Conservation (phyloP, 2,329 filamentous ascomycete genomes). For the Ceratocystis huliohia region DNA sequence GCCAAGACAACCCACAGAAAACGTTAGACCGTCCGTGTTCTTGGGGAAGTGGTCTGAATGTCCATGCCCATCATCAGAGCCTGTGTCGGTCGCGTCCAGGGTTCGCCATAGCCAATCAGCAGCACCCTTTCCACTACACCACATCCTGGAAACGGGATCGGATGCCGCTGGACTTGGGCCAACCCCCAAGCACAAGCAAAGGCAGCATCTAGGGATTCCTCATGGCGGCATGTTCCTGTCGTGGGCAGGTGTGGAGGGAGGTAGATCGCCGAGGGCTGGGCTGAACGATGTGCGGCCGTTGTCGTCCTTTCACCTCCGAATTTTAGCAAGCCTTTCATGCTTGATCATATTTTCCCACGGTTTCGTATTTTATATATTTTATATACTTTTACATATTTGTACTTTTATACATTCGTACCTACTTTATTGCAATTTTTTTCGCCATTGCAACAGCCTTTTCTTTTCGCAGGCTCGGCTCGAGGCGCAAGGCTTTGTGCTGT, state of each 20-base stretch:
- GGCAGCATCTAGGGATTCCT: neutral
- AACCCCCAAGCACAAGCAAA: too few relatives aligned
- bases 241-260: neutral
- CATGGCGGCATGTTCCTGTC: neutral
- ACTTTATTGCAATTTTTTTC: too few relatives aligned
- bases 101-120: neutral
- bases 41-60: neutral
- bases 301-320: too few relatives aligned
- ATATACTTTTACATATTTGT: too few relatives aligned
- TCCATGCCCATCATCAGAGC: neutral
- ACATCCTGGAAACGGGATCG: neutral
- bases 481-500: neutral
- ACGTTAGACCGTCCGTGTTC: neutral
- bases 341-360: too few relatives aligned
- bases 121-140: neutral
- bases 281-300: neutral
- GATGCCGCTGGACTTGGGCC: neutral
- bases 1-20: neutral
- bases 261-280: neutral
- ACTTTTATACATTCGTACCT: too few relatives aligned
- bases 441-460: too few relatives aligned
- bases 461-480: too few relatives aligned
- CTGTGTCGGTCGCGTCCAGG: neutral
- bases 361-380: too few relatives aligned
- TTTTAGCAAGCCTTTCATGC: too few relatives aligned